Evolutionary conservation across 768 basidiomycete species (phyloP).

Genomic region (Mycena olivaceomarginata): DNA sequence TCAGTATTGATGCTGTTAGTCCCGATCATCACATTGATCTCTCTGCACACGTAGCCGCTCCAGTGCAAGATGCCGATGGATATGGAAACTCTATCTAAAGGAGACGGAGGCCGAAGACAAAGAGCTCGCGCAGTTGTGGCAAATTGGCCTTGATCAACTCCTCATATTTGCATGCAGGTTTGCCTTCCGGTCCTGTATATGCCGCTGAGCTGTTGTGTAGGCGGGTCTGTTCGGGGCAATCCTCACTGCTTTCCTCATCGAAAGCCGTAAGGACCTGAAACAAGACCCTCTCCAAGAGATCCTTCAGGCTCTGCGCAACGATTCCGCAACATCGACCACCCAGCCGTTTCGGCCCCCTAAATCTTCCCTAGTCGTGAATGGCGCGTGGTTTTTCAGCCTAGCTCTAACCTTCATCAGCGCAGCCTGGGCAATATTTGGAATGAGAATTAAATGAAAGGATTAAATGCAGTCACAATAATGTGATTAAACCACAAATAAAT

Average conservation of each 20-base stretch:
- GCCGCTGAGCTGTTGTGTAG: background rate
- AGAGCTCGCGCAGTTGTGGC: background rate
- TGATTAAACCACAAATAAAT: too few species aligned
- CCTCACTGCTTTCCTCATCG: background rate
- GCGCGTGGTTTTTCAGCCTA: background rate
- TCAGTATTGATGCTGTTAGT: too few species aligned
- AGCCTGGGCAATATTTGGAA: too few species aligned
- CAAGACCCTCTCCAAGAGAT: background rate
- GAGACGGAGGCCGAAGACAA: slow-evolving; percentile 5
- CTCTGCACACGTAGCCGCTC: background rate
- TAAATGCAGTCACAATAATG: too few species aligned
- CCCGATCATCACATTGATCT: too few species aligned
- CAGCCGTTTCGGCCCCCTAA: background rate
- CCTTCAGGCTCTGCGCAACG: background rate
- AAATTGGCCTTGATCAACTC: slow-evolving; percentile 3
- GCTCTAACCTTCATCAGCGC: background rate
- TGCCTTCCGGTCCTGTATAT: background rate
- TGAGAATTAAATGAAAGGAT: too few species aligned
- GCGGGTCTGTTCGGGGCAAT: background rate
- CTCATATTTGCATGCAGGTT: background rate
- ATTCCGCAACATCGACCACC: background rate
- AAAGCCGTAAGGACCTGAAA: slow-evolving; percentile 3
- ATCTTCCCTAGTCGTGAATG: background rate
- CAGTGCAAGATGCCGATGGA: background rate
- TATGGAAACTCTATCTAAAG: background rate